A percentile compares a stretch with the other conserved stretches of the same genome.
Evolutionary conservation across 1,284 basidiomycete genomes (phyloP).

Genomic region (Vanrija humicola): DNA sequence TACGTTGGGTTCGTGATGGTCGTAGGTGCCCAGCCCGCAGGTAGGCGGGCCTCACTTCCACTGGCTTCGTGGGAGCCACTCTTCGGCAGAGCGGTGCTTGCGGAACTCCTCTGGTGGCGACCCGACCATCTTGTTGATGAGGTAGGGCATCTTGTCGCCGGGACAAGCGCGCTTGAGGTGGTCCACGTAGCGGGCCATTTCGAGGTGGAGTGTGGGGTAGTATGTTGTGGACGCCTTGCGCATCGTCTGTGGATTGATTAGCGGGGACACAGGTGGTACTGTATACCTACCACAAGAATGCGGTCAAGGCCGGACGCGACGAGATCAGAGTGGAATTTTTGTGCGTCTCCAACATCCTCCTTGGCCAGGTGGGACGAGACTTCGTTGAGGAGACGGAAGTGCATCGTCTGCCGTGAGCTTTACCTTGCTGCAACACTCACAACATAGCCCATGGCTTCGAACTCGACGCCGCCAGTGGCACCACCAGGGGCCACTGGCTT

Average conservation of each 20-base stretch:
- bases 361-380: slow-evolving; percentile 62
- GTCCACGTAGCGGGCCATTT: slow-evolving; percentile 76
- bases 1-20: no score
- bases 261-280: not conserved
- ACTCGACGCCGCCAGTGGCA: slow-evolving; percentile 97
- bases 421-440: slow-evolving; percentile 53
- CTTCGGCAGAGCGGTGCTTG: slow-evolving; percentile 7
- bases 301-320: slow-evolving; percentile 81
- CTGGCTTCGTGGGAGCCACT: slow-evolving; percentile 11
- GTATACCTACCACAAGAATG: slow-evolving; percentile 42
- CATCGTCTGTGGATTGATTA: slow-evolving; percentile 60
- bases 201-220: slow-evolving; percentile 87
- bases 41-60: not conserved
- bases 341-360: slow-evolving; percentile 61
- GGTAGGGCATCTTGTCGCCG: slow-evolving; percentile 35
- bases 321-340: slow-evolving; percentile 74
- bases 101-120: slow-evolving; percentile 38
- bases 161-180: slow-evolving; percentile 50
- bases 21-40: no score
- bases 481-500: slow-evolving; percentile 91
- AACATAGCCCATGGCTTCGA: slow-evolving; percentile 92
- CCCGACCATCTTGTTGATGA: slow-evolving; percentile 45
- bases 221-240: slow-evolving; percentile 88
- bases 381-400: slow-evolving; percentile 77
- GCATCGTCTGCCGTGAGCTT: slow-evolving; percentile 61